Base-by-base conservation (phyloP, 2,329 filamentous ascomycete species). In the Colletotrichum sp. region DNA sequence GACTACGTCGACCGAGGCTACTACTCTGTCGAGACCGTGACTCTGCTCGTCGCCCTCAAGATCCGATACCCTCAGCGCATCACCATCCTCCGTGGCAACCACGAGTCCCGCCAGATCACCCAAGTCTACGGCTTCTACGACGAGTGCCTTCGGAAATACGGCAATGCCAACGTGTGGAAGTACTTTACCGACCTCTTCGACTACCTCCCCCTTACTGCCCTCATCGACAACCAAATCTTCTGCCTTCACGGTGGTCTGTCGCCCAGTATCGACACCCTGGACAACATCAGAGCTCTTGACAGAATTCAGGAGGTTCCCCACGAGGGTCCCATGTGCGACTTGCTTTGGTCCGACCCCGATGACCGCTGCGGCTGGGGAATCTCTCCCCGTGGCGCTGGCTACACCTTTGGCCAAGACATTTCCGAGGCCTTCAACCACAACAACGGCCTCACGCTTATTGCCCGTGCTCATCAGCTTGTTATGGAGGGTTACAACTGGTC, bases 401-500 rank as follows among this genome's bases (percentile, higher is more conserved):
- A 98, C 88, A 98, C 96, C 34, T 98, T 98, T 82, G 96, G 95
- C 75, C 96, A 98, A 87, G 96, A 98, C 84, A 98, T 98, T 82
- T 98, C 95, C 44, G 96, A 99, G 88, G 96, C 96, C 2, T 99
- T 99, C 89, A 98, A 98, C 87, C 96, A 98, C 85, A 98, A 98
- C 90, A 99, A 99, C 83, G 96, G 96, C 73, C 88, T 99, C 86
- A 98, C 96, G 71, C 90, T 98, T 78, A 98, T 99, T 83, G 97
- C 97, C 76, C 92, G 97, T 86, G 97, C 97, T 72, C 97, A 99
- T 90, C 97, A 99, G 88, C 89, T 99, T 84, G 97, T 99, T 77
- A 99, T 98, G 96, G 97, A 99, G 86, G 97, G 97, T 65, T 99
- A 98, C 87, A 99, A 98, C 85, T 99, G 97, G 97, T 98, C 96